Percentiles rank a stretch among this genome's conserved stretches.
Evolutionary conservation across 164 flowering plant genomes (phyloP).

Genomic region (Protea cynaroides): DNA sequence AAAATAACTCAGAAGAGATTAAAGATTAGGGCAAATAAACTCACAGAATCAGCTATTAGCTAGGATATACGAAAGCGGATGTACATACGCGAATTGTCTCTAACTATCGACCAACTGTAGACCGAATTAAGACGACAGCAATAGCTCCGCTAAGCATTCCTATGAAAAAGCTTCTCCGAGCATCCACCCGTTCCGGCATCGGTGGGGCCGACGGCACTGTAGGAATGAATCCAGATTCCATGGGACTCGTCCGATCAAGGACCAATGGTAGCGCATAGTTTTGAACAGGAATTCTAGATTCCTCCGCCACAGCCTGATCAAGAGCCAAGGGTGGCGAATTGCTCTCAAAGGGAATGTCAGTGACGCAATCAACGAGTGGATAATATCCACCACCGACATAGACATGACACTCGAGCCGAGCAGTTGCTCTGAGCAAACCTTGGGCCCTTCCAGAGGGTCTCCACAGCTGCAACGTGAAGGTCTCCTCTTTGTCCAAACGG

Average conservation of each 20-base stretch:
- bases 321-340: neutral
- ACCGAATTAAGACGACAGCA: constrained; percentile 6
- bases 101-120: too few relatives aligned
- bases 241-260: constrained; percentile 7
- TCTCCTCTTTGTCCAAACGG: constrained; percentile 1
- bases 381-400: neutral
- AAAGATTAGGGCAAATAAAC: too few relatives aligned
- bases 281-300: neutral
- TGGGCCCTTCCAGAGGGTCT: constrained; percentile 18
- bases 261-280: constrained; percentile 4
- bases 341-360: constrained; percentile 9
- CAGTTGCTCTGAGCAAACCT: constrained; percentile 11
- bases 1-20: too few relatives aligned
- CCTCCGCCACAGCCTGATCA: neutral
- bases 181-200: too few relatives aligned
- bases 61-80: too few relatives aligned
- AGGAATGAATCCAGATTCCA: too few relatives aligned
- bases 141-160: constrained; percentile 17
- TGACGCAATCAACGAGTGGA: constrained; percentile 2
- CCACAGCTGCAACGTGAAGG: constrained; percentile 17
- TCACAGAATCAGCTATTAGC: too few relatives aligned
- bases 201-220: too few relatives aligned
- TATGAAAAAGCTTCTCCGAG: neutral
- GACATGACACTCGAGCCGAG: constrained; percentile 1
- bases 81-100: too few relatives aligned